phyloP scores from a whole-genome alignment of 805 yeast species.

The Clavispora asparagi region DNA sequence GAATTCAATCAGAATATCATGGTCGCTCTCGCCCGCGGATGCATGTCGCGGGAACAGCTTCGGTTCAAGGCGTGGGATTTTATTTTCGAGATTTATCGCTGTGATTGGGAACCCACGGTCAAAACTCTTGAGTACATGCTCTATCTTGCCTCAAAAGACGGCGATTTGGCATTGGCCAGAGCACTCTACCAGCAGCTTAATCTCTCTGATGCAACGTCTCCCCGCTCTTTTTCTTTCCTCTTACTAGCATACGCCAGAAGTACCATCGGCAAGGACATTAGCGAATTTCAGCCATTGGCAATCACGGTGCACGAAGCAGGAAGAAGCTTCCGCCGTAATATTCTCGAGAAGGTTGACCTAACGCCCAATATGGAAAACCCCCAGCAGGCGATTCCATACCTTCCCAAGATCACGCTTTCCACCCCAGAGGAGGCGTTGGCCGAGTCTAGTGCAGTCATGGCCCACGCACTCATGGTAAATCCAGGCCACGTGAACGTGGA shows the following conservation, averaged over 20 bases:
- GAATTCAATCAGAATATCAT: slow-evolving; percentile 33
- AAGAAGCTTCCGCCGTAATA: slow-evolving; percentile 39
- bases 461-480: slow-evolving; percentile 40
- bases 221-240: slow-evolving; percentile 40
- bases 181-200: slow-evolving; percentile 52
- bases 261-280: background rate
- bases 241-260: slow-evolving; percentile 42
- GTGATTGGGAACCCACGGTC: slow-evolving; percentile 38
- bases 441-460: slow-evolving; percentile 78
- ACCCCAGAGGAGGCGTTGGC: slow-evolving; percentile 45
- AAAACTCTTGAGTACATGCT: slow-evolving; percentile 63
- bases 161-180: slow-evolving; percentile 68
- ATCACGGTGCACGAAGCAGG: slow-evolving; percentile 44
- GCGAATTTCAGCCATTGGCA: slow-evolving; percentile 22
- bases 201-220: slow-evolving; percentile 29
- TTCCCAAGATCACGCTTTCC: slow-evolving; percentile 50
- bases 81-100: slow-evolving; percentile 56
- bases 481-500: slow-evolving; percentile 41
- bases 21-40: slow-evolving; percentile 62
- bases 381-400: slow-evolving; percentile 53
- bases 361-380: slow-evolving; percentile 5
- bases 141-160: slow-evolving; percentile 71
- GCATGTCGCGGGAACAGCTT: slow-evolving; percentile 48
- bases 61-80: slow-evolving; percentile 70
- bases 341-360: slow-evolving; percentile 40